Evolutionary conservation across 257 asterid genomes (phyloP).

Genomic region (Handroanthus guayacan): DNA sequence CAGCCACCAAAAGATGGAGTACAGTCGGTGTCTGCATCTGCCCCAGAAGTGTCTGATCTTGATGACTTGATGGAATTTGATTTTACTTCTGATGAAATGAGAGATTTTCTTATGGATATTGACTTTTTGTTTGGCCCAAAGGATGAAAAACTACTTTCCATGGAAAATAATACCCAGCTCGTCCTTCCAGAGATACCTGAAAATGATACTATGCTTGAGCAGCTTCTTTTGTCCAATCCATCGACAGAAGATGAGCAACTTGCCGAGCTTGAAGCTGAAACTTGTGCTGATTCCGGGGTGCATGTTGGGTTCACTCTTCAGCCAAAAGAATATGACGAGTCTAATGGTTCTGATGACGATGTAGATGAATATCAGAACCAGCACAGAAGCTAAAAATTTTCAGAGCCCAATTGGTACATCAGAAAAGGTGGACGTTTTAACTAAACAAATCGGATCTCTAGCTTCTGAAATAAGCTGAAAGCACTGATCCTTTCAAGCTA

Average conservation of each 20-base stretch:
- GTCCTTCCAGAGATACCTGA: conserved; percentile 60
- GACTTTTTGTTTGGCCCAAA: conserved; percentile 53
- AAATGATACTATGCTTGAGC: conserved; percentile 66
- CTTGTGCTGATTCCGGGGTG: conserved; percentile 18
- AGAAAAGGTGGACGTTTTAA: conserved; percentile 47
- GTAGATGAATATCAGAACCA: conserved; percentile 29
- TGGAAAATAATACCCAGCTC: conserved; percentile 54
- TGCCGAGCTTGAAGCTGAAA: conserved; percentile 39
- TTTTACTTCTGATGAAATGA: conserved; percentile 70
- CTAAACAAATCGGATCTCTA: conserved; percentile 51
- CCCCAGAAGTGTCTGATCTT: conserved; percentile 38
- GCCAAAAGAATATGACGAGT: conserved; percentile 29
- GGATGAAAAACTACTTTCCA: conserved; percentile 57
- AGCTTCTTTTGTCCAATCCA: conserved; percentile 65
- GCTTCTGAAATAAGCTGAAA: conserved; percentile 38
- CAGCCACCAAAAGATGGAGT: conserved; percentile 59
- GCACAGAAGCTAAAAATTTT: conserved; percentile 20
- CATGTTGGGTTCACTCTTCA: conserved; percentile 31
- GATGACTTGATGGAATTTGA: conserved; percentile 69
- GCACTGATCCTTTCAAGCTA: neutral
- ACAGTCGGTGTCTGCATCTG: conserved; percentile 23
- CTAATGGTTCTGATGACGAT: conserved; percentile 33
- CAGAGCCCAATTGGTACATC: conserved; percentile 31
- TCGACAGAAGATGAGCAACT: conserved; percentile 40
- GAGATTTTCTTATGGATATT: conserved; percentile 64